Conservation (phyloP, 345 rosid species). For the Eutrema heterophyllum region DNA sequence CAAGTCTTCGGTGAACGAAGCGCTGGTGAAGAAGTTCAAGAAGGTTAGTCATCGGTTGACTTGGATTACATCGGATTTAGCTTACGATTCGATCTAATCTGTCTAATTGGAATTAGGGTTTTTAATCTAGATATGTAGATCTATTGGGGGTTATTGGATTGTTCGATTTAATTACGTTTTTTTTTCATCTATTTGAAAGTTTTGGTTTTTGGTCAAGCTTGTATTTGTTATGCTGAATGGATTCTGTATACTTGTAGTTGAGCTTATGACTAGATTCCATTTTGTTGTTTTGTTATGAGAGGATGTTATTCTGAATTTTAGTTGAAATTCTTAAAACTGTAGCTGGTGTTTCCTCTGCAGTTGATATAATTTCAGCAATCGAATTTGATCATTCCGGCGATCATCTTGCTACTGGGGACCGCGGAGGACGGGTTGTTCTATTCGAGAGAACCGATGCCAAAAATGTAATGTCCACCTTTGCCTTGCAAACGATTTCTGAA, state of each 20-base stretch:
- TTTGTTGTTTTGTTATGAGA: not conserved
- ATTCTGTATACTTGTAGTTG: not conserved
- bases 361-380: constrained; percentile 85
- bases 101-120: constrained; percentile 24
- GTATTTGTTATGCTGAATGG: not conserved
- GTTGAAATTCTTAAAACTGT: constrained; percentile 3
- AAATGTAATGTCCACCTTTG: constrained; percentile 48
- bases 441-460: constrained; percentile 75
- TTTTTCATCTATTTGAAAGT: not conserved
- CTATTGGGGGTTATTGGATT: constrained; percentile 1
- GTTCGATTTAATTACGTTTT: not conserved
- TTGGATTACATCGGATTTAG: not conserved
- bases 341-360: constrained; percentile 45
- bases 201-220: not conserved
- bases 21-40: constrained; percentile 97
- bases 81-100: constrained; percentile 12
- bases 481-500: not conserved
- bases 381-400: constrained; percentile 80
- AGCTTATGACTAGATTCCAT: not conserved
- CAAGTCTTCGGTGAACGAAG: constrained; percentile 97
- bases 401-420: constrained; percentile 93
- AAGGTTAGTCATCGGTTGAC: constrained; percentile 43
- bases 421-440: constrained; percentile 95
- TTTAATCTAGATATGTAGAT: constrained; percentile 4
- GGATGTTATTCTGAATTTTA: not conserved